Conservation (phyloP, 805 yeast species). For the Candida pini region DNA sequence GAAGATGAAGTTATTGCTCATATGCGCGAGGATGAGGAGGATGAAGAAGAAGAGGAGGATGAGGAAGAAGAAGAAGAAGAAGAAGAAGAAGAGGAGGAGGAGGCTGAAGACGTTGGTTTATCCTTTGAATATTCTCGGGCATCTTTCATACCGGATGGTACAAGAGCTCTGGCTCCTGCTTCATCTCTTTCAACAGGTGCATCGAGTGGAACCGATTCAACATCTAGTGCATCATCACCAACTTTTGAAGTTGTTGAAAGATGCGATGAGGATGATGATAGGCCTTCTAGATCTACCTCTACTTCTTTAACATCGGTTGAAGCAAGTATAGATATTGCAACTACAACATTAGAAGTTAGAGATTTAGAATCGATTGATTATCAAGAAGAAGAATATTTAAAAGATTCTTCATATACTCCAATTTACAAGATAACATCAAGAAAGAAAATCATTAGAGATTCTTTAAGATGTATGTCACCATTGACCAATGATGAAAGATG, state of each 20-base stretch:
- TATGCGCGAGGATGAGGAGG: constrained; percentile 23
- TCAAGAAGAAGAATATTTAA: background rate
- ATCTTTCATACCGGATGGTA: background rate
- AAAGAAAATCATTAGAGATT: constrained; percentile 26
- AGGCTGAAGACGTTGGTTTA: constrained; percentile 28
- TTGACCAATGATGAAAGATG: constrained; percentile 29
- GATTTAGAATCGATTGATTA: too few species aligned
- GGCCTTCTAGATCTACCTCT: too few species aligned
- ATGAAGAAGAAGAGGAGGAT: constrained; percentile 21
- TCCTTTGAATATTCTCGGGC: constrained; percentile 11
- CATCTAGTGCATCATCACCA: too few species aligned
- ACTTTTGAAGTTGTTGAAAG: too few species aligned
- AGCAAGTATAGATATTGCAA: too few species aligned
- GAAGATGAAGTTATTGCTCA: too few species aligned
- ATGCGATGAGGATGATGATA: too few species aligned
- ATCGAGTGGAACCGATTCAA: too few species aligned
- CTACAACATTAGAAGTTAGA: too few species aligned
- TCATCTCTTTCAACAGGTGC: constrained; percentile 1
- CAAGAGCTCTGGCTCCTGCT: constrained; percentile 2
- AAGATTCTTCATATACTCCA: background rate
- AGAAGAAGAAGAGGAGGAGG: constrained; percentile 4
- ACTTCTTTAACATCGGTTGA: too few species aligned
- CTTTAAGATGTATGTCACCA: constrained; percentile 30
- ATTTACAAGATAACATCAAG: constrained; percentile 14
- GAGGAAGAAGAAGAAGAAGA: constrained; percentile 20